Conservation (phyloP, 257 asterid genomes). For the Penstemon newberryi region DNA sequence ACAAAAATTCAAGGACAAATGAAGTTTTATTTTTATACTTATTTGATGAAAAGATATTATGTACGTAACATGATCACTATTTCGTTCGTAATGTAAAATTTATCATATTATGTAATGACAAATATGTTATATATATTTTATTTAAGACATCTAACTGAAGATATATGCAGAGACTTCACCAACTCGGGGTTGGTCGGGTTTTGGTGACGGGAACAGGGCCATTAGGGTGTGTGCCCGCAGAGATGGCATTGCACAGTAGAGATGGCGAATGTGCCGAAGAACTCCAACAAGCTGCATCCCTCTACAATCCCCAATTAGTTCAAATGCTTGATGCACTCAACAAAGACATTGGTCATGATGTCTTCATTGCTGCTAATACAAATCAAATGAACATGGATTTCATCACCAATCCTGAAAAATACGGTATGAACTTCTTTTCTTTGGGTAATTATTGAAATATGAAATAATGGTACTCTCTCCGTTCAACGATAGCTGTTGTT, state of each 20-base stretch:
- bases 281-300: constrained; percentile 53
- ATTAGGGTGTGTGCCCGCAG: constrained; percentile 86
- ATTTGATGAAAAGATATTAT: too few species aligned
- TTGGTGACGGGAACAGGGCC: constrained; percentile 91
- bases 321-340: constrained; percentile 59
- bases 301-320: constrained; percentile 63
- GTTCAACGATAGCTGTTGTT: too few species aligned
- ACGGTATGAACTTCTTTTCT: constrained; percentile 39
- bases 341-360: constrained; percentile 41
- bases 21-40: too few species aligned
- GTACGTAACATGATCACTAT: too few species aligned
- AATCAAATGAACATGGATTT: constrained; percentile 60
- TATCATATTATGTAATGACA: too few species aligned
- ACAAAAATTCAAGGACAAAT: too few species aligned
- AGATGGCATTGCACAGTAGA: constrained; percentile 52
- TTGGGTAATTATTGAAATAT: not conserved
- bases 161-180: constrained; percentile 45
- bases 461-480: too few species aligned
- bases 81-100: too few species aligned
- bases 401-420: constrained; percentile 55
- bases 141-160: not conserved
- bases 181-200: constrained; percentile 60
- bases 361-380: constrained; percentile 65
- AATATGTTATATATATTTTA: too few species aligned
- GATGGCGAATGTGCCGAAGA: constrained; percentile 65